A percentile compares a stretch with the other conserved stretches of the same genome.
Evolutionary conservation across 306 rosid species (phyloP).

Genomic region (Lagenaria siceraria): DNA sequence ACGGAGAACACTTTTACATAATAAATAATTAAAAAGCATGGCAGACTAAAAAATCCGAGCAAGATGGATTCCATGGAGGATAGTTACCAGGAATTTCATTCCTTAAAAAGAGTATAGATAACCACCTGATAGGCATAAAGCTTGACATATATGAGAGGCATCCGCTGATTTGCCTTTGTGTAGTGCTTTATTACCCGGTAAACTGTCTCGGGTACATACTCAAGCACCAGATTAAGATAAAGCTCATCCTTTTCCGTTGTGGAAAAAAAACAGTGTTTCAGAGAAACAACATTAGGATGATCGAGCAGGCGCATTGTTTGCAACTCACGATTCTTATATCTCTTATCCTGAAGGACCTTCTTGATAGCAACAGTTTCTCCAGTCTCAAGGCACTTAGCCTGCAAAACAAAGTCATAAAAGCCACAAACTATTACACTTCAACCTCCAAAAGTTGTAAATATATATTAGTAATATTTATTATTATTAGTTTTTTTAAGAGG

Average conservation of each 20-base stretch:
- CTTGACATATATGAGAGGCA: conserved; percentile 64
- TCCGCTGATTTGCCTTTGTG: conserved; percentile 54
- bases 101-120: background rate
- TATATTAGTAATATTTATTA: background rate
- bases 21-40: background rate
- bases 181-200: conserved; percentile 55
- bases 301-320: conserved; percentile 75
- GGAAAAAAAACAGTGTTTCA: conserved; percentile 63
- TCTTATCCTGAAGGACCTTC: conserved; percentile 60
- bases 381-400: conserved; percentile 62
- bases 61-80: background rate
- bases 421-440: background rate
- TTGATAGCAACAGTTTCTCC: conserved; percentile 59
- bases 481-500: too few species aligned
- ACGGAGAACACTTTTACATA: background rate
- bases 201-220: conserved; percentile 58
- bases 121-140: conserved; percentile 72
- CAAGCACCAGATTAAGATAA: conserved; percentile 66
- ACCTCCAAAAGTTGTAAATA: background rate
- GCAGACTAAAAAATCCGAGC: background rate
- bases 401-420: conserved; percentile 7
- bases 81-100: background rate
- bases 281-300: conserved; percentile 60
- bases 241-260: conserved; percentile 62
- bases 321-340: conserved; percentile 61